A percentile compares a stretch with the other conserved stretches of the same genome.
phyloP scores from a whole-genome alignment of 768 basidiomycete genomes.

The Naematelia aurantialba region DNA sequence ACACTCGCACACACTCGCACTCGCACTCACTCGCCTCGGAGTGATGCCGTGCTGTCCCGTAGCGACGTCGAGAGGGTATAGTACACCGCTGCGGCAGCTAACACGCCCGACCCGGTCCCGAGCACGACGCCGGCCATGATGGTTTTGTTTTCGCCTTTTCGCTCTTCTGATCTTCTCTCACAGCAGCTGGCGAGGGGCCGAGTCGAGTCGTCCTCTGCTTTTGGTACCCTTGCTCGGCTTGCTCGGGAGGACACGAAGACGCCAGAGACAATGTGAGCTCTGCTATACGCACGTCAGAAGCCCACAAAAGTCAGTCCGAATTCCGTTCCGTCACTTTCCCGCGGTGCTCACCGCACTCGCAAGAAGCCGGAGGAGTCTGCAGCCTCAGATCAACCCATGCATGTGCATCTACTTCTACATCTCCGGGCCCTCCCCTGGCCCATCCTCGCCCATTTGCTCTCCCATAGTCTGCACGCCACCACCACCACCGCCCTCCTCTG shows the following conservation, averaged over 20 bases:
- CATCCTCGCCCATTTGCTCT: conserved; percentile 32
- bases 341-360: neutral
- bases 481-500: conserved; percentile 41
- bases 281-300: too few species aligned
- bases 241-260: too few species aligned
- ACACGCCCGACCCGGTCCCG: conserved; percentile 37
- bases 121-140: conserved; percentile 39
- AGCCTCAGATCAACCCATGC: neutral
- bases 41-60: conserved; percentile 16
- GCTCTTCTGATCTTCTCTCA: too few species aligned
- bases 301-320: neutral
- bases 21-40: conserved; percentile 41
- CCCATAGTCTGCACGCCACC: conserved; percentile 50
- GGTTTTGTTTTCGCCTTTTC: too few species aligned
- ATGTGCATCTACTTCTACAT: conserved; percentile 7
- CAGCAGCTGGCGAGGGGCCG: too few species aligned
- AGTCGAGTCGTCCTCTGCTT: too few species aligned
- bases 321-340: neutral
- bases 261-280: too few species aligned
- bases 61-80: conserved; percentile 39
- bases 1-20: too few species aligned
- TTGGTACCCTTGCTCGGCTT: too few species aligned
- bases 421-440: conserved; percentile 19
- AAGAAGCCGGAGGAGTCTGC: too few species aligned
- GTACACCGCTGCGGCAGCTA: conserved; percentile 39